phyloP scores from a whole-genome alignment of 805 yeast species.

The Pichia nanzhaoensis region DNA sequence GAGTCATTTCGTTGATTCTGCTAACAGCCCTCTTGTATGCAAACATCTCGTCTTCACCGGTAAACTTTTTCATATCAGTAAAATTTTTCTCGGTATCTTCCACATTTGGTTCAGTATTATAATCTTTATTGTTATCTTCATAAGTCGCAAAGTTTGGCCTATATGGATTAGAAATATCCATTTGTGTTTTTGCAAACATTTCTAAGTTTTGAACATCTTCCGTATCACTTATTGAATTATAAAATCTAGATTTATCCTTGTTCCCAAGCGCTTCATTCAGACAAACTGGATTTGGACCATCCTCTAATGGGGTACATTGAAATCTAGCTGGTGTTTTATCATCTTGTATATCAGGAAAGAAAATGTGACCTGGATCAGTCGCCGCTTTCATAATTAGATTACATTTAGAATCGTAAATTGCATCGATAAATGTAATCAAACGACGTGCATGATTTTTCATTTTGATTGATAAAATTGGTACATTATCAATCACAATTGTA shows the following conservation, averaged over 20 bases:
- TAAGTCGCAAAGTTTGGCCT: conserved; percentile 64
- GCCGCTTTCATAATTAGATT: conserved; percentile 48
- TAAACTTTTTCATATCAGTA: conserved; percentile 47
- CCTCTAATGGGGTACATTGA: conserved; percentile 15
- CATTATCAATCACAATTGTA: conserved; percentile 50
- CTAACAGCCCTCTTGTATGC: conserved; percentile 68
- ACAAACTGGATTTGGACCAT: conserved; percentile 10
- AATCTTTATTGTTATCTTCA: conserved; percentile 39
- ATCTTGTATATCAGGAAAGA: conserved; percentile 50
- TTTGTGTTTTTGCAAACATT: conserved; percentile 58
- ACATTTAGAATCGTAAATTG: conserved; percentile 62
- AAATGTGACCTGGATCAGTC: conserved; percentile 43
- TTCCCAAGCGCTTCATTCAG: conserved; percentile 3
- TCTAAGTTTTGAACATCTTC: conserved; percentile 47
- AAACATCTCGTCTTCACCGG: conserved; percentile 73
- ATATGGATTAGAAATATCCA: conserved; percentile 56
- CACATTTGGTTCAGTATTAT: conserved; percentile 17
- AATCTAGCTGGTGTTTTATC: conserved; percentile 8
- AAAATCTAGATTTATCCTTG: not conserved
- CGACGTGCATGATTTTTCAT: conserved; percentile 65
- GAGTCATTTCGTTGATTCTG: conserved; percentile 41
- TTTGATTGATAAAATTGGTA: conserved; percentile 50
- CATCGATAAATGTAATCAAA: conserved; percentile 61
- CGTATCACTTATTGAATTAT: not conserved
- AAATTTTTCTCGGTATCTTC: conserved; percentile 31